phyloP scores from a whole-genome alignment of 2,329 filamentous ascomycete genomes.

The Aspergillus fumigatiaffinis region DNA sequence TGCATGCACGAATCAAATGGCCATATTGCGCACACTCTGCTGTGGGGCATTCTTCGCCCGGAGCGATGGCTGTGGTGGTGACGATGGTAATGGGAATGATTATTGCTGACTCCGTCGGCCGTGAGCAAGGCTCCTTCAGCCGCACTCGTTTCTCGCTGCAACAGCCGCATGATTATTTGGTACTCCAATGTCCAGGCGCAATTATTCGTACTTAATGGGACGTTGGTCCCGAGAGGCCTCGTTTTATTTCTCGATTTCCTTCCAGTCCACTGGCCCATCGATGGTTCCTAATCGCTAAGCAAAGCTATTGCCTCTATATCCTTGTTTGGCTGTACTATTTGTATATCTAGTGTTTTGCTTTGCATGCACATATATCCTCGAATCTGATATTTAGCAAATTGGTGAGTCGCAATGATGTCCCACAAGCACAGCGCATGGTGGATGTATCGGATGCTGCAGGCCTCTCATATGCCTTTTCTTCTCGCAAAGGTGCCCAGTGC shows the following conservation, averaged over 20 bases:
- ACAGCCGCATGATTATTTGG: neutral
- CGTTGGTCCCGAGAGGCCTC: neutral
- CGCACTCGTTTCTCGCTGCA: neutral
- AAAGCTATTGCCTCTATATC: neutral
- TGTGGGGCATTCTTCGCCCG: conserved; percentile 1
- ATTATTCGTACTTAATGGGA: neutral
- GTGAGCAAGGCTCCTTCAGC: neutral
- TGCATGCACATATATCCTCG: neutral
- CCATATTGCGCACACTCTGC: neutral
- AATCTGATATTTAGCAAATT: neutral
- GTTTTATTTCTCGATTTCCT: neutral
- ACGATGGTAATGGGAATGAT: neutral
- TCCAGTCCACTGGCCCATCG: neutral
- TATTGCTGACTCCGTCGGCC: neutral
- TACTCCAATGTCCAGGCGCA: neutral
- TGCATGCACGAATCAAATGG: conserved; percentile 1
- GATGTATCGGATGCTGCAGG: neutral
- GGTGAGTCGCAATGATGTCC: neutral
- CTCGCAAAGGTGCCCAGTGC: neutral
- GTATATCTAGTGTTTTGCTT: neutral
- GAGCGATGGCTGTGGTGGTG: conserved; percentile 1
- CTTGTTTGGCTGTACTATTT: neutral
- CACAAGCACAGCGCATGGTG: neutral
- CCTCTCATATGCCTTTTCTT: neutral
- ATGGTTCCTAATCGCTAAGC: neutral